phyloP scores from a whole-genome alignment of 768 basidiomycete genomes.

The Cubamyces sp. region DNA sequence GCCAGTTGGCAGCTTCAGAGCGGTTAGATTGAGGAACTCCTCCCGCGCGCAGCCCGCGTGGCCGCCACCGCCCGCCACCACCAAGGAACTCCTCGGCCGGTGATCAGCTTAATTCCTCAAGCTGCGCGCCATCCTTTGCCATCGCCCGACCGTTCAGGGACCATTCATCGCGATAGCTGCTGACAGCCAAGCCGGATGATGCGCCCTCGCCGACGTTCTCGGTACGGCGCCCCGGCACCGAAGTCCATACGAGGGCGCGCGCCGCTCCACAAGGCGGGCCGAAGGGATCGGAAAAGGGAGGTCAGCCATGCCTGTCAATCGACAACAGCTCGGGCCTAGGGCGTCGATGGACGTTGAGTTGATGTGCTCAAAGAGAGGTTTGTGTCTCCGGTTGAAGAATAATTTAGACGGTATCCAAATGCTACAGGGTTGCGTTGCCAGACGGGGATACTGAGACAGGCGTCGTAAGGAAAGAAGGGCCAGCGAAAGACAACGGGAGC shows the following conservation, averaged over 20 bases:
- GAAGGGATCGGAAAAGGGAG: background rate
- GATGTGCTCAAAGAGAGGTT: background rate
- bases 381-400: background rate
- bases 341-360: background rate
- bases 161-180: background rate
- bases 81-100: background rate
- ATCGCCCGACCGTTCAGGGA: slow-evolving; percentile 1
- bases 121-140: slow-evolving; percentile 3
- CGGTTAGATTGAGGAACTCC: slow-evolving; percentile 20
- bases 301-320: background rate
- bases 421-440: slow-evolving; percentile 16
- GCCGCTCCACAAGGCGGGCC: background rate
- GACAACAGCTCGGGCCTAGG: background rate
- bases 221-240: background rate
- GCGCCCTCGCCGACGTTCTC: background rate
- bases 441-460: slow-evolving; percentile 17
- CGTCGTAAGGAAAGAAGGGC: background rate
- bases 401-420: slow-evolving; percentile 22
- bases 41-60: slow-evolving; percentile 8
- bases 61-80: slow-evolving; percentile 3
- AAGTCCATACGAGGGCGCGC: background rate
- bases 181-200: background rate
- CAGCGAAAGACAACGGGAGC: background rate
- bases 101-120: slow-evolving; percentile 7
- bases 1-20: background rate